These are phyloP conservation scores for Apiotrichum sp. DNA, from an alignment of 1,284 basidiomycete species.

Conservation along the genomic window DNA sequence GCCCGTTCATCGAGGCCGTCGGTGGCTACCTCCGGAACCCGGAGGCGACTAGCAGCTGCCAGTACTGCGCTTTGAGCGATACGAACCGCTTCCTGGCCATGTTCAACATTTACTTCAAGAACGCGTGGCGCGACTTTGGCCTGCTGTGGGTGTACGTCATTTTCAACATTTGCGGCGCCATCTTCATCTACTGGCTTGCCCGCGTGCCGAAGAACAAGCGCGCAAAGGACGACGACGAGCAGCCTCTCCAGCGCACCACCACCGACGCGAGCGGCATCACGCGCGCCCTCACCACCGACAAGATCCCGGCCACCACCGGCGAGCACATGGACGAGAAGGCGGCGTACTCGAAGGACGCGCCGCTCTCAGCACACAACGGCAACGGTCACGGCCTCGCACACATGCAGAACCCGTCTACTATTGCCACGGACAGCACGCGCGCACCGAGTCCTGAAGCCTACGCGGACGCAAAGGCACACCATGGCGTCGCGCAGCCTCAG, in stretches of 20 bases:
- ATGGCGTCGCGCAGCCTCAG: no score
- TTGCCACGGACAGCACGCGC: not conserved
- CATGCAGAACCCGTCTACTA: not conserved
- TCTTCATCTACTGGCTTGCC: slow-evolving; percentile 40
- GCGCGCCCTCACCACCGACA: slow-evolving; percentile 2
- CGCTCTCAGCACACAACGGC: not conserved
- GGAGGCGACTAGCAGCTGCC: slow-evolving; percentile 36
- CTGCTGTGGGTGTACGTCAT: slow-evolving; percentile 59
- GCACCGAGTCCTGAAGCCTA: not conserved
- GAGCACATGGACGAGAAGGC: not conserved
- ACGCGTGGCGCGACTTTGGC: slow-evolving; percentile 60
- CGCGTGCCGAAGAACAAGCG: slow-evolving; percentile 29
- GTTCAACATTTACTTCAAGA: slow-evolving; percentile 56
- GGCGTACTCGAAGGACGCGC: not conserved
- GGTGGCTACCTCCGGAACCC: slow-evolving; percentile 44
- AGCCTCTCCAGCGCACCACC: slow-evolving; percentile 8
- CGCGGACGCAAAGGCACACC: not conserved
- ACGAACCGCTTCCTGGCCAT: slow-evolving; percentile 57
- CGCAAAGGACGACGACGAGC: slow-evolving; percentile 7
- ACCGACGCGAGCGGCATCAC: slow-evolving; percentile 7
- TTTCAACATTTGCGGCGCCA: slow-evolving; percentile 52
- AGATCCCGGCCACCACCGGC: not conserved
- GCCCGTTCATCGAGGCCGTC: slow-evolving; percentile 31
- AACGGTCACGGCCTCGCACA: not conserved
- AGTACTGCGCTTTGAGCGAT: slow-evolving; percentile 48